These are phyloP conservation scores for Populus tomentosa DNA, from an alignment of 441 rosid genomes.

Conservation along the genomic window DNA sequence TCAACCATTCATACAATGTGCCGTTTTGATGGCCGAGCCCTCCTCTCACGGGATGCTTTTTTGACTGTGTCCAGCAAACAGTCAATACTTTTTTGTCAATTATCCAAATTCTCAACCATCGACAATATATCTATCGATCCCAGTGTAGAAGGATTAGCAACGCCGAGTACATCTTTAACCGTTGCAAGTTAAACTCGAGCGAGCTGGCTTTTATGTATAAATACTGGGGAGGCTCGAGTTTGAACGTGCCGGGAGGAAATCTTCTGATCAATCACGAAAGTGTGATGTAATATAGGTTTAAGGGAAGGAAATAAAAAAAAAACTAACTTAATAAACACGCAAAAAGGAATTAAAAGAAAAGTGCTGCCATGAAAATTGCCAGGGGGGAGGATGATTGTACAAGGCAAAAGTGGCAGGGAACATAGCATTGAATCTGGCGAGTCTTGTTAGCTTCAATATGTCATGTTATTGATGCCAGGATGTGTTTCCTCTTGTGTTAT, in stretches of 20 bases:
- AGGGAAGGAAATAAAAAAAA: no score
- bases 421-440: slow-evolving; percentile 10
- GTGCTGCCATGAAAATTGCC: neutral
- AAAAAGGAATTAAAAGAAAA: neutral
- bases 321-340: no score
- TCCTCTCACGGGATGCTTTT: neutral
- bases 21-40: neutral
- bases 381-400: neutral
- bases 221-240: neutral
- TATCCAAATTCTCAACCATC: neutral
- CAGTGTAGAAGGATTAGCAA: neutral
- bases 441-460: neutral
- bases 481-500: neutral
- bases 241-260: neutral
- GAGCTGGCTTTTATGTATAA: neutral
- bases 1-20: slow-evolving; percentile 7
- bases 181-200: neutral
- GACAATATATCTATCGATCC: neutral
- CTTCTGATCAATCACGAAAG: no score
- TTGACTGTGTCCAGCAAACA: neutral
- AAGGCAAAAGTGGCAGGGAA: neutral
- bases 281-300: neutral
- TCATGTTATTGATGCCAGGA: neutral
- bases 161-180: neutral
- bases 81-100: neutral